phyloP scores from a whole-genome alignment of 768 basidiomycete genomes.

The Hortiboletus flavorubellus region DNA sequence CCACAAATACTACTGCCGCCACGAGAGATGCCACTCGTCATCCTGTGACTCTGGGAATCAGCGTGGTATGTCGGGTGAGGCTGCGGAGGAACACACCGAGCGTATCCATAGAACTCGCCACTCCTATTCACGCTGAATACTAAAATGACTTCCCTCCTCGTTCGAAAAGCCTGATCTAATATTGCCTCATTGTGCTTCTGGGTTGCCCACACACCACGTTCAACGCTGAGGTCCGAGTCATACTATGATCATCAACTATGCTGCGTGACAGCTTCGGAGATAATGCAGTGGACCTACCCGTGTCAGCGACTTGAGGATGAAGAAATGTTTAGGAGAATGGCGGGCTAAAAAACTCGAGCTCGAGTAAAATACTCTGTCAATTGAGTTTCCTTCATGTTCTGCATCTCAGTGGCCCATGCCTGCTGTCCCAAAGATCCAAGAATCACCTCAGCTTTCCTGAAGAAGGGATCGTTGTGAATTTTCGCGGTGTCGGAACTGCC shows the following conservation, averaged over 20 bases:
- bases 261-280: background rate
- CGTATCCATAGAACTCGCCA: conserved; percentile 94
- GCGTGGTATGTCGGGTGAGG: background rate
- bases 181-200: conserved; percentile 91
- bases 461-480: too few species aligned
- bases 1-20: conserved; percentile 55
- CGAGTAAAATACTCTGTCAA: too few species aligned
- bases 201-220: conserved; percentile 84
- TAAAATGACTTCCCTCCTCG: conserved; percentile 80
- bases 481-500: too few species aligned
- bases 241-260: conserved; percentile 39
- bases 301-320: conserved; percentile 87
- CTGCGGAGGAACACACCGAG: conserved; percentile 48
- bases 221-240: conserved; percentile 76
- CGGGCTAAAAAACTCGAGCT: conserved; percentile 73
- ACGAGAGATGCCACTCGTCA: conserved; percentile 61
- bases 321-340: conserved; percentile 86
- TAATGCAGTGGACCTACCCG: conserved; percentile 45
- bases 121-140: conserved; percentile 93
- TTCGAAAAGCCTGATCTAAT: conserved; percentile 91
- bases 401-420: too few species aligned
- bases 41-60: conserved; percentile 35
- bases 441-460: too few species aligned
- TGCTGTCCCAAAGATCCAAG: too few species aligned
- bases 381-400: too few species aligned